Evolutionary conservation across 495 filamentous ascomycete species (phyloP), one percentile per base, ranked within the genome.

Genomic region (Choiromyces venosus): DNA sequence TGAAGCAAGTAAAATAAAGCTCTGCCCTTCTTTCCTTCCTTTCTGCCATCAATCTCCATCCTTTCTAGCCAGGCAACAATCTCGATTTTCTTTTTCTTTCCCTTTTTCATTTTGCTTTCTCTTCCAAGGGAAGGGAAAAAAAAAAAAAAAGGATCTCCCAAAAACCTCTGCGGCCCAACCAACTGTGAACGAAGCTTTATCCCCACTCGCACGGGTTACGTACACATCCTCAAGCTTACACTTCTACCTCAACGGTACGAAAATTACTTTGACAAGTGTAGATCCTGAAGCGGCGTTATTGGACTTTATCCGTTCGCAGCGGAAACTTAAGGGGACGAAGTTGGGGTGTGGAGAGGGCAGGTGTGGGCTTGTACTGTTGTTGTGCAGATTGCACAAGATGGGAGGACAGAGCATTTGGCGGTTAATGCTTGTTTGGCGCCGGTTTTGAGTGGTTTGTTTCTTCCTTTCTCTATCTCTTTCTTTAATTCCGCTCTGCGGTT

Each of bases 361-460:
- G 25, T 84, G 83, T 42, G n/a, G 83, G 83, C 83, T 8, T 84
- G 83, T 68, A 84, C 83, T 19, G 81, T 84, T 25, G 83, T 83
- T 4, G 66, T 84, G 10, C 83, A 84, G 67, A 72, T 68, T 80
- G 72, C 64, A 5, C 69, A 35, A 38, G 10, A 42, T 67, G 91
- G 89, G 80, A 87, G 89, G 78, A 89, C 97, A 71, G 95, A 97
- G 80, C 94, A 98, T 82, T 91, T 93, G 68, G 91, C 89, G 35
- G 90, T 97, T 70, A 98, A 98, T 82, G 95, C 95, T 42, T 99
- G 95, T 82, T 86, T 99, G 40, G 94, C 94, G 10, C 95, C 95
- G 4, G 85, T 99, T 70, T 90, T 93, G 65, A 94, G 93, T 73
- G 88, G 74, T 84, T 69, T 37, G 69, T 46, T 37, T n/a, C n/a